These are phyloP conservation scores for Liquidambar formosana DNA, from an alignment of 164 flowering plant genomes.

Conservation along the genomic window DNA sequence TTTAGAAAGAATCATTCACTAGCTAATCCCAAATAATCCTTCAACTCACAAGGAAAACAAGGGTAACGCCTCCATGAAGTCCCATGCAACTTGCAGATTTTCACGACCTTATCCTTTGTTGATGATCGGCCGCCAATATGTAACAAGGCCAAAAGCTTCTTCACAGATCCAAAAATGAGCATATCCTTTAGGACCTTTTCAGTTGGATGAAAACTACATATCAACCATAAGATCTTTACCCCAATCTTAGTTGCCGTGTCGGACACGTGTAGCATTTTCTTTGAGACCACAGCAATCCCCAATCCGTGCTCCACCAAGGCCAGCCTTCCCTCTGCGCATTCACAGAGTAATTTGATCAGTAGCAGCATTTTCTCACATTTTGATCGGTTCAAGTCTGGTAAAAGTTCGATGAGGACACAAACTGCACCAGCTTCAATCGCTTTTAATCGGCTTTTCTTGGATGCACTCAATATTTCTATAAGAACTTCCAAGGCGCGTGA, in stretches of 20 bases:
- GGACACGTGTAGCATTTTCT: slow-evolving; percentile 55
- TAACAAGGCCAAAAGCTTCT: slow-evolving; percentile 53
- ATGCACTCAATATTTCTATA: slow-evolving; percentile 36
- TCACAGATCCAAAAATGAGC: slow-evolving; percentile 57
- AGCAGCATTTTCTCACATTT: slow-evolving; percentile 60
- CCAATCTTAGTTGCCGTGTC: slow-evolving; percentile 39
- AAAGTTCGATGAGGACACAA: slow-evolving; percentile 54
- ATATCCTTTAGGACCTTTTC: slow-evolving; percentile 61
- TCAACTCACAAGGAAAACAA: slow-evolving; percentile 61
- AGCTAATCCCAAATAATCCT: slow-evolving; percentile 43
- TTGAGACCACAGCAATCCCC: slow-evolving; percentile 51
- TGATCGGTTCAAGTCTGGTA: slow-evolving; percentile 48
- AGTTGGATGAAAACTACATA: slow-evolving; percentile 39
- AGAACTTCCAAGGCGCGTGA: slow-evolving; percentile 53
- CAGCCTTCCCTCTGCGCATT: slow-evolving; percentile 64
- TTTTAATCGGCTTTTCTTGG: slow-evolving; percentile 41
- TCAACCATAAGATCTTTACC: slow-evolving; percentile 59
- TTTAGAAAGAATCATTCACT: slow-evolving; percentile 18
- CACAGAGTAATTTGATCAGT: slow-evolving; percentile 50
- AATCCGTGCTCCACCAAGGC: slow-evolving; percentile 62
- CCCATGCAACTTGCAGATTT: slow-evolving; percentile 60
- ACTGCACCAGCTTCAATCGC: slow-evolving; percentile 73
- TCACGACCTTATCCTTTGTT: slow-evolving; percentile 51
- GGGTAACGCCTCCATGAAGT: slow-evolving; percentile 49
- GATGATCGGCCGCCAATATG: slow-evolving; percentile 40